Conservation (phyloP, 2,329 filamentous ascomycete genomes). For the Apiospora malaysiana region DNA sequence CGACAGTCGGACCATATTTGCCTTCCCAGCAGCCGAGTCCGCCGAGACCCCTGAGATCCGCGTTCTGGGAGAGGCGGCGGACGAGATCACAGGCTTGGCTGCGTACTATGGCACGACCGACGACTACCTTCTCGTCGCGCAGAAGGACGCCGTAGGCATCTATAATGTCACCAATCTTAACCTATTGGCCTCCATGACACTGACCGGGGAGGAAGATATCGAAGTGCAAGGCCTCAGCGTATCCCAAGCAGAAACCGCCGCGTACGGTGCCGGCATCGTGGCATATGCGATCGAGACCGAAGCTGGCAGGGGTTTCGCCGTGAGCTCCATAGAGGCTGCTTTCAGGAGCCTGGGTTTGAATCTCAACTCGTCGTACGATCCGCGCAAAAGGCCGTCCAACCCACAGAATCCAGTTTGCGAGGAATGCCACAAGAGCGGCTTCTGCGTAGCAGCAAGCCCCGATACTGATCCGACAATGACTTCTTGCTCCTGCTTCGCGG, state of each 20-base stretch:
- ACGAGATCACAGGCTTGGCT: conserved; percentile 49
- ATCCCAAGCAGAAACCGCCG: conserved; percentile 44
- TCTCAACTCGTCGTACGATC: conserved; percentile 46
- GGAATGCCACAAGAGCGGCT: conserved; percentile 46
- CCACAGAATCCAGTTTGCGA: conserved; percentile 37
- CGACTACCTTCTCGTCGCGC: conserved; percentile 50
- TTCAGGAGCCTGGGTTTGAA: conserved; percentile 42
- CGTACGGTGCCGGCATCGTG: conserved; percentile 46
- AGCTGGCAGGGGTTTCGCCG: conserved; percentile 45
- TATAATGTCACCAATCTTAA: conserved; percentile 43
- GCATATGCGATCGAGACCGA: conserved; percentile 49
- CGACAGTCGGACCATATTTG: conserved; percentile 45
- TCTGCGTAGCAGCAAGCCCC: conserved; percentile 34
- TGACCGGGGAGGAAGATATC: conserved; percentile 48
- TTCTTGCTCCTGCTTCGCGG: conserved; percentile 50
- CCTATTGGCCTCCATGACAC: conserved; percentile 42
- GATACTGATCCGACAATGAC: no score
- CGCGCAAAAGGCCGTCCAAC: conserved; percentile 35
- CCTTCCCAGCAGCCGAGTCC: conserved; percentile 47
- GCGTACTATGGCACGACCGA: conserved; percentile 44
- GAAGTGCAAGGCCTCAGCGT: conserved; percentile 49
- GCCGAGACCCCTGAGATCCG: conserved; percentile 43
- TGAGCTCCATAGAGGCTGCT: conserved; percentile 44
- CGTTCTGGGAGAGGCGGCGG: conserved; percentile 42
- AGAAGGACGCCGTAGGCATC: conserved; percentile 44